These are phyloP conservation scores for Fusarium sp. DNA, from an alignment of 2,329 filamentous ascomycete genomes.

Conservation along the genomic window DNA sequence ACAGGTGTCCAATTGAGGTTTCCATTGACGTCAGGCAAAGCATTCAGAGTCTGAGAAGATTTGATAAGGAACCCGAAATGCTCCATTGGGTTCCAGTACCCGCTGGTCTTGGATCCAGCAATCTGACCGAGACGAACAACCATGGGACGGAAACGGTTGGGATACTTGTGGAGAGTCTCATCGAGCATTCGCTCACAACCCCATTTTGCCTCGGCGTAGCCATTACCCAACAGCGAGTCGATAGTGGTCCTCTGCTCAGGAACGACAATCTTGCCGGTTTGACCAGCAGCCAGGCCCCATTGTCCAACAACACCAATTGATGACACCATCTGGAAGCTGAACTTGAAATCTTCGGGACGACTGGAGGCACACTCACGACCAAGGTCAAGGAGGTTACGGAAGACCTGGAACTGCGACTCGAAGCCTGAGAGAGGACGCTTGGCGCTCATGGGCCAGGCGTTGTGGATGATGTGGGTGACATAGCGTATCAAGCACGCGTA, in stretches of 20 bases:
- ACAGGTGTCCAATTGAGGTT: slow-evolving; percentile 38
- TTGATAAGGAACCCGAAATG: slow-evolving; percentile 46
- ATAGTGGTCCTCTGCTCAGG: slow-evolving; percentile 29
- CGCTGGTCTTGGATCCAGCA: slow-evolving; percentile 43
- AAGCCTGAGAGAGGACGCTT: slow-evolving; percentile 38
- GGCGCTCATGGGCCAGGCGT: slow-evolving; percentile 46
- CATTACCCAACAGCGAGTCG: slow-evolving; percentile 32
- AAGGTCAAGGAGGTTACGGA: slow-evolving; percentile 35
- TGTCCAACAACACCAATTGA: slow-evolving; percentile 33
- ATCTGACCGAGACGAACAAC: slow-evolving; percentile 43
- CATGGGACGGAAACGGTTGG: slow-evolving; percentile 40
- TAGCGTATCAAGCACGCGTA: neutral
- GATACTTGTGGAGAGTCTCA: slow-evolving; percentile 40
- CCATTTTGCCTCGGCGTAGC: slow-evolving; percentile 45
- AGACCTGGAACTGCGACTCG: slow-evolving; percentile 41
- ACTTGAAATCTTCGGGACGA: slow-evolving; percentile 27
- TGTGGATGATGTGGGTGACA: slow-evolving; percentile 38
- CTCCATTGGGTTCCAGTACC: slow-evolving; percentile 47
- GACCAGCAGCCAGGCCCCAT: slow-evolving; percentile 19
- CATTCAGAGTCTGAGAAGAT: slow-evolving; percentile 38
- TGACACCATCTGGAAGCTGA: slow-evolving; percentile 37
- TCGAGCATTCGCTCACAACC: slow-evolving; percentile 45
- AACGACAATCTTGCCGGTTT: slow-evolving; percentile 32
- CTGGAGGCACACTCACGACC: neutral
- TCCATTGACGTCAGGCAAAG: slow-evolving; percentile 32